Evolutionary conservation across 139 green algal genomes (phyloP), one percentile per base, ranked within the genome.

Genomic region (Diplosphaera chodatii): DNA sequence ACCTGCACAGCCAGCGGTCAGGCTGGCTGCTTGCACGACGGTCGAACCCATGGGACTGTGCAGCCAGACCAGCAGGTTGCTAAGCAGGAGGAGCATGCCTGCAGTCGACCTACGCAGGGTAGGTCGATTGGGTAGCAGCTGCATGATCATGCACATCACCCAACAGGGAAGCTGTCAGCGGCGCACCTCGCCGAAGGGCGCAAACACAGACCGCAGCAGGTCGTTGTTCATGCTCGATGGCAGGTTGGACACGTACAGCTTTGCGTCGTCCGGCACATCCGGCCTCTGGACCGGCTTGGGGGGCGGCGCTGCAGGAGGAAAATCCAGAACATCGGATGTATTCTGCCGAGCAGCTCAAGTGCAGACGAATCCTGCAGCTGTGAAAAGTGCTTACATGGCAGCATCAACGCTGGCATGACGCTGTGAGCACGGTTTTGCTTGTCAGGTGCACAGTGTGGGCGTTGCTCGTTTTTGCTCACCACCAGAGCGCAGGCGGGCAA

Each of bases 181-280:
- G n/a, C n/a, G n/a, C n/a, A n/a, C 28, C 28, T 67, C 25, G 33
- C 70, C 70, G 32, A 64, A 69, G 20, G 66, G 37, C 55, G 64
- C 62, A 29, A 85, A 80, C 55, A 85, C 13, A 16, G 15, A 22
- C 25, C 27, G 40, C 65, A 85, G 73, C 0, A 71, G 56, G 0
- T 70, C 34, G 21, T 79, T 74, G 25, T 59, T 70, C n/a, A 78
- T 65, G 28, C 6, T 62, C 3, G 55, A 37, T 2, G 70, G 64
- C 25, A 87, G 63, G 74, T 74, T 64, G 22, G 69, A 70, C 4
- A 87, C 82, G 74, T 82, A 87, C 28, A 86, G 67, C 66, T 86
- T 86, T 67, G 55, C 70, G 15, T 74, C 67, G 27, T 79, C 73
- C 22, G 71, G 66, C 28, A 77, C 70, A 4, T 34, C 41, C 20